Percentiles rank a stretch among this genome's conserved stretches.
Evolutionary conservation across 495 filamentous ascomycete species (phyloP).

Genomic region (Pseudotulostoma volvatum): DNA sequence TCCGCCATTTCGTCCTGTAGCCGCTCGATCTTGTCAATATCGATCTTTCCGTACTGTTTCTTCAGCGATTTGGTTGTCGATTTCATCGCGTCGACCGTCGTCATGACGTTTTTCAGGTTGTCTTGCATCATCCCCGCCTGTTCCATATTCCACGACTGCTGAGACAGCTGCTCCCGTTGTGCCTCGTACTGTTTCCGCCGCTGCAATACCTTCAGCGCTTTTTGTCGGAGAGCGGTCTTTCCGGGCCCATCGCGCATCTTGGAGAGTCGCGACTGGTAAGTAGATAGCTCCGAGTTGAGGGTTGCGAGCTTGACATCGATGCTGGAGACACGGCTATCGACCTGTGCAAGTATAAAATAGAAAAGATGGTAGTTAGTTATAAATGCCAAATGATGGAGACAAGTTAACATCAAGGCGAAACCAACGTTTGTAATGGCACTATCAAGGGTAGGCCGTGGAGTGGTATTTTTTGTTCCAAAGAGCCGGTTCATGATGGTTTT

Average conservation of each 20-base stretch:
- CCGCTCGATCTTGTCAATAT: slow-evolving; percentile 92
- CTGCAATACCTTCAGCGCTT: slow-evolving; percentile 88
- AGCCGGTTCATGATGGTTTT: slow-evolving; percentile 99
- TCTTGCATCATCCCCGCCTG: slow-evolving; percentile 98
- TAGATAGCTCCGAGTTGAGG: slow-evolving; percentile 76
- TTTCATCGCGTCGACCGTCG: slow-evolving; percentile 94
- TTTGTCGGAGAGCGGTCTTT: slow-evolving; percentile 82
- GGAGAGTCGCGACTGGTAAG: slow-evolving; percentile 71
- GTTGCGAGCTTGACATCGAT: slow-evolving; percentile 91
- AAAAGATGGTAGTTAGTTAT: not conserved
- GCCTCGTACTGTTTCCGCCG: slow-evolving; percentile 91
- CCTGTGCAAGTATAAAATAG: slow-evolving; percentile 21
- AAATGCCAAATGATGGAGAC: not conserved
- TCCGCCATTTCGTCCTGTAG: slow-evolving; percentile 99
- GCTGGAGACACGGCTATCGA: slow-evolving; percentile 70
- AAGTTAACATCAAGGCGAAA: too few relatives aligned
- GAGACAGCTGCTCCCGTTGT: slow-evolving; percentile 87
- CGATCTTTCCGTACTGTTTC: slow-evolving; percentile 94
- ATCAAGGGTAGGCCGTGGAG: slow-evolving; percentile 81
- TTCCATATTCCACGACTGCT: slow-evolving; percentile 98
- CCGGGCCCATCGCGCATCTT: slow-evolving; percentile 97
- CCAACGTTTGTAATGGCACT: slow-evolving; percentile 70
- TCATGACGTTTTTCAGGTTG: slow-evolving; percentile 97
- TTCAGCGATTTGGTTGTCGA: slow-evolving; percentile 82
- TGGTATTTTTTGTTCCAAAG: slow-evolving; percentile 65